Base-by-base conservation (phyloP, 805 yeast genomes). In the Clavispora santaluciae region DNA sequence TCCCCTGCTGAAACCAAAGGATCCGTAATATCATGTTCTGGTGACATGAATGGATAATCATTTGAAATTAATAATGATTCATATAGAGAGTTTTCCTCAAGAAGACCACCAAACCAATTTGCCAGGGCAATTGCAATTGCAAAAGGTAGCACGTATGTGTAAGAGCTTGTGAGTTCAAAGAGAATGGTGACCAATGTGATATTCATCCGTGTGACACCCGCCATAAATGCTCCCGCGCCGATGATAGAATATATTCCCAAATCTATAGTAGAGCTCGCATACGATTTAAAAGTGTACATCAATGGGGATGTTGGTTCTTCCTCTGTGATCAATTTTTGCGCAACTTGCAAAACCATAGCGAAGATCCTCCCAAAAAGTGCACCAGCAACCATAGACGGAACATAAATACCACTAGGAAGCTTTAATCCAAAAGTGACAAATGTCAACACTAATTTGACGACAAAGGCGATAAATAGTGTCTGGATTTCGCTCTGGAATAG, bases 331-430 rank as follows among this genome's bases (percentile, higher is more conserved):
- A n/a, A 22, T 5, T n/a, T 5, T 38, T 39, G 36, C 56, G 41
- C 20, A 63, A 64, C 30, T 40, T 75, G 72, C 13, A 75, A 50
- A 4, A 54, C 24, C 57, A 73, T 64, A 1, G 78, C 77, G 42
- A 75, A 62, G 1, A 72, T 49, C 9, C 82, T 53, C 2, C 83
- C 83, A 61, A 86, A 83, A 0, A 95, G 77, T 0, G 97, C 96
- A 22, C 98, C 98, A 2, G 87, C 83, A 0, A 95, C 88, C 95
- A 91, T 86, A 2, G 95, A 85, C 2, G 98, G 98, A 41, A 90
- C 95, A 63, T 91, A 83, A 5, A 90, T 86, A 13, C 98, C 98
- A 18, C 96, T 93, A 0, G 98, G 98, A 1, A 89, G 87, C 60
- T 83, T 86, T 44, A 87, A 79, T 3, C 96, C 96, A 60, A 91